A percentile compares a stretch with the other conserved stretches of the same genome.
phyloP scores from a whole-genome alignment of 1,284 basidiomycete genomes.

The Macrocybe sp. region DNA sequence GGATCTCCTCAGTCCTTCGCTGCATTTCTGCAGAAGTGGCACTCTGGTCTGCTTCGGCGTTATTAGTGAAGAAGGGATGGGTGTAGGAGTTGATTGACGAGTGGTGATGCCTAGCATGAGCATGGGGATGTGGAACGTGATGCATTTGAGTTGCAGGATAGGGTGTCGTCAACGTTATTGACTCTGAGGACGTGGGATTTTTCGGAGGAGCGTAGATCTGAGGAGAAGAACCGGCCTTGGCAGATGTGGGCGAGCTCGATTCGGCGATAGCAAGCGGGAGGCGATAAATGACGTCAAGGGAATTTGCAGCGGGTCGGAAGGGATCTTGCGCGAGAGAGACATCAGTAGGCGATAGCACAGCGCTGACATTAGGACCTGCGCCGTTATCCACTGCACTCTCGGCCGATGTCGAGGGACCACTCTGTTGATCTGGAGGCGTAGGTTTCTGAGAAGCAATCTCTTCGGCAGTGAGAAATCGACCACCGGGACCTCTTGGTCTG shows the following conservation, averaged over 20 bases:
- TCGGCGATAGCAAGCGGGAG: conserved; percentile 15
- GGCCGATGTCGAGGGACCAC: conserved; percentile 22
- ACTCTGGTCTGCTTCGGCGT: conserved; percentile 22
- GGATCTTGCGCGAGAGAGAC: conserved; percentile 11
- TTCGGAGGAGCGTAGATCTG: conserved; percentile 11
- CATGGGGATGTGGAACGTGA: conserved; percentile 72
- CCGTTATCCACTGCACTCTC: conserved; percentile 29
- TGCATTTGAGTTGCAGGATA: conserved; percentile 56
- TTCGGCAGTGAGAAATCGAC: conserved; percentile 92
- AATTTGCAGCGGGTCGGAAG: conserved; percentile 11
- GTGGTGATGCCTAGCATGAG: conserved; percentile 64
- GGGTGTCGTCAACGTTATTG: conserved; percentile 46
- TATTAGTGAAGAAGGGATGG: conserved; percentile 31
- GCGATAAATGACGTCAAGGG: conserved; percentile 15
- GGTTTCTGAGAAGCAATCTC: conserved; percentile 79
- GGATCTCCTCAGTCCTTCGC: conserved; percentile 39
- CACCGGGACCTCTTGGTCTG: conserved; percentile 92
- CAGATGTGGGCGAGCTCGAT: conserved; percentile 13
- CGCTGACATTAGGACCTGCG: conserved; percentile 31
- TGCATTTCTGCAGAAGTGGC: conserved; percentile 32
- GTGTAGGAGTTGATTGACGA: conserved; percentile 40
- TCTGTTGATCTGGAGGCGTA: conserved; percentile 17
- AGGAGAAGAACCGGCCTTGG: conserved; percentile 10
- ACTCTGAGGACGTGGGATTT: conserved; percentile 25
- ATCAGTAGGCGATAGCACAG: conserved; percentile 21